phyloP scores from a whole-genome alignment of 371 early-diverging fungal species.

The Gilbertella persicaria region DNA sequence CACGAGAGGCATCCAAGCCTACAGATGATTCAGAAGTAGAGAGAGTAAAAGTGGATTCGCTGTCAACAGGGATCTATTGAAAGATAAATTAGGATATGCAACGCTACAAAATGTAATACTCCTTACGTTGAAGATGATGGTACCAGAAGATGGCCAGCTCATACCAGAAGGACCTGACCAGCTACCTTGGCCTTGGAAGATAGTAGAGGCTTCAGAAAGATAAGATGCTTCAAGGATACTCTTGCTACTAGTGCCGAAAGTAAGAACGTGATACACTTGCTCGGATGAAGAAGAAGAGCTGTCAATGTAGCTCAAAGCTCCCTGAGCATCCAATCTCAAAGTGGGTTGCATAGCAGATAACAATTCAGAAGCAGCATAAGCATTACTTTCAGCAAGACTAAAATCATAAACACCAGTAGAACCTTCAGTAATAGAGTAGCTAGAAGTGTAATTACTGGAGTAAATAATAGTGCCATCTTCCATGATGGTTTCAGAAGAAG shows the following conservation, averaged over 20 bases:
- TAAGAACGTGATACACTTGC: constrained; percentile 8
- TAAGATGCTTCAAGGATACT: neutral
- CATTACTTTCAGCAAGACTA: neutral
- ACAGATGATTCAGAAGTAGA: constrained; percentile 1
- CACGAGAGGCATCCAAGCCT: constrained; percentile 9
- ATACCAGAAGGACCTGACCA: constrained; percentile 23
- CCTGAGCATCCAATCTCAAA: neutral
- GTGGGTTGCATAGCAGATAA: neutral
- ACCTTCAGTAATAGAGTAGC: neutral
- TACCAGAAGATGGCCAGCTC: neutral
- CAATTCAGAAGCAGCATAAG: neutral
- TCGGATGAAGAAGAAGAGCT: neutral
- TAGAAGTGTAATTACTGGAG: neutral
- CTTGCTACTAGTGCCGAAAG: constrained; percentile 15
- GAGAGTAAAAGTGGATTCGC: constrained; percentile 13
- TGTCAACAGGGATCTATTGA: constrained; percentile 22
- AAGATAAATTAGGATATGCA: neutral
- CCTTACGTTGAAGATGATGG: constrained; percentile 24
- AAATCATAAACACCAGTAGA: constrained; percentile 7
- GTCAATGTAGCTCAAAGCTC: neutral
- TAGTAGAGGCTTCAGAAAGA: constrained; percentile 8
- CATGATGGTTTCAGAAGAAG: neutral
- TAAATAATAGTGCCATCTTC: neutral
- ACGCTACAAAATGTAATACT: neutral
- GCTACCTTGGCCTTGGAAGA: constrained; percentile 14